These are phyloP conservation scores for Jatropha podagrica DNA, from an alignment of 441 rosid species.

Conservation along the genomic window DNA sequence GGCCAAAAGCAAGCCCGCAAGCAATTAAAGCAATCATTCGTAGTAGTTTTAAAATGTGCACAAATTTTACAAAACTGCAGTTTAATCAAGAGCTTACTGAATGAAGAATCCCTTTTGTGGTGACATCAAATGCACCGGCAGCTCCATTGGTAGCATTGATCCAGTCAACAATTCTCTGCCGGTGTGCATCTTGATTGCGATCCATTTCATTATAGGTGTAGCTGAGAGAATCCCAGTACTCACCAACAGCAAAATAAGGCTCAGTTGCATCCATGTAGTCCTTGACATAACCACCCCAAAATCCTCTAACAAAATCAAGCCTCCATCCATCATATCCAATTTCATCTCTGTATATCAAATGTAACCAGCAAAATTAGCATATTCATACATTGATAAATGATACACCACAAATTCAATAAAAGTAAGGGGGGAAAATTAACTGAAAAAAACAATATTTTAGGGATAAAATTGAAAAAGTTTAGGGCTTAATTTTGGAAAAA, in stretches of 20 bases:
- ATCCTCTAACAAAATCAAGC: constrained; percentile 95
- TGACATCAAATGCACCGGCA: constrained; percentile 96
- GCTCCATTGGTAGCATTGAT: constrained; percentile 79
- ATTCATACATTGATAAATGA: neutral
- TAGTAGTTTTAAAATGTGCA: neutral
- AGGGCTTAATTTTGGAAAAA: too few relatives aligned
- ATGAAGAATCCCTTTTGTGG: constrained; percentile 96
- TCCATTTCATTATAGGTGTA: constrained; percentile 89
- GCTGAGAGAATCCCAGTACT: constrained; percentile 92
- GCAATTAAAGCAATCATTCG: neutral
- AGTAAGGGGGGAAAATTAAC: too few relatives aligned
- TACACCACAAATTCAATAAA: too few relatives aligned
- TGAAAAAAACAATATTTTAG: too few relatives aligned
- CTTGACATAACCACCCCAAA: constrained; percentile 99
- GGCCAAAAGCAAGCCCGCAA: neutral
- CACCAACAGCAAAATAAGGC: constrained; percentile 90
- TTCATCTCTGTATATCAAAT: constrained; percentile 59
- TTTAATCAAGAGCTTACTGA: constrained; percentile 44
- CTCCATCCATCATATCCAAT: constrained; percentile 99
- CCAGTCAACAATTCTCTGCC: constrained; percentile 95
- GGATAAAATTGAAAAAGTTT: too few relatives aligned
- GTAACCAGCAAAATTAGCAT: constrained; percentile 20
- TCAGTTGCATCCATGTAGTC: constrained; percentile 86
- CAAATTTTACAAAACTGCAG: neutral
- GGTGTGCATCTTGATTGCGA: constrained; percentile 93